Base-by-base conservation (phyloP, 1,284 basidiomycete genomes). In the Gastroboletus turbinatus region DNA sequence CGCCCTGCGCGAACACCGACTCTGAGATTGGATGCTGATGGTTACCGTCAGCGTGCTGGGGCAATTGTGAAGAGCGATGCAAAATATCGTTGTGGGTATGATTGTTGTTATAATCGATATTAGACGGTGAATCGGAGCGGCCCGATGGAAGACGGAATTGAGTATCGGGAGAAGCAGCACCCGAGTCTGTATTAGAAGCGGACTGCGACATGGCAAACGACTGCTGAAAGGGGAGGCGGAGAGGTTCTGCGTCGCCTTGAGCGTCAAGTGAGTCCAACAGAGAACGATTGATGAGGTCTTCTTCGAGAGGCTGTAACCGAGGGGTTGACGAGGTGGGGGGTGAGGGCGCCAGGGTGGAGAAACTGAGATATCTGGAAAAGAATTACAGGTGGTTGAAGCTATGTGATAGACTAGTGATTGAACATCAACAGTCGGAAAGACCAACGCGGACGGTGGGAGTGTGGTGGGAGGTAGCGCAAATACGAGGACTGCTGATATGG, bases 261-360 rank as follows among this genome's bases (percentile, higher is more conserved):
- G 85, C 86, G 80, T 92, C 83, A 66, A 92, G 80, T 39, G 84
- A 87, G 70, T 88, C 89, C 62, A 92, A 76, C 57, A 92, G 80
- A 53, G 88, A 90, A 68, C 84, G 84, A 76, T 91, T 91, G 70
- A 92, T 90, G 65, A 84, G 84, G 73, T 87, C 88, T 81, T 91
- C 88, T 83, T 88, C 89, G 57, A 78, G 64, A 75, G 75, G 60
- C 73, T 74, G 68, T 69, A 72, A 67, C 66, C 69, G 68, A 63
- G 79, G 75, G 61, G 79, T 75, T 66, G 85, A 78, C 73, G 81
- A 83, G 81, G 84, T 70, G 60, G 71, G 67, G 63, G 78, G 74
- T 64, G 79, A 76, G 68, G 84, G 75, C 74, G 85, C 85, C 87
- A 89, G 84, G 72, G 68, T 84, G 80, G 76, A 79, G 76, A 78